Evolutionary conservation across 164 flowering plant genomes (phyloP), one percentile per base, ranked within the genome.

Genomic region (Dillenia suffruticosa): DNA sequence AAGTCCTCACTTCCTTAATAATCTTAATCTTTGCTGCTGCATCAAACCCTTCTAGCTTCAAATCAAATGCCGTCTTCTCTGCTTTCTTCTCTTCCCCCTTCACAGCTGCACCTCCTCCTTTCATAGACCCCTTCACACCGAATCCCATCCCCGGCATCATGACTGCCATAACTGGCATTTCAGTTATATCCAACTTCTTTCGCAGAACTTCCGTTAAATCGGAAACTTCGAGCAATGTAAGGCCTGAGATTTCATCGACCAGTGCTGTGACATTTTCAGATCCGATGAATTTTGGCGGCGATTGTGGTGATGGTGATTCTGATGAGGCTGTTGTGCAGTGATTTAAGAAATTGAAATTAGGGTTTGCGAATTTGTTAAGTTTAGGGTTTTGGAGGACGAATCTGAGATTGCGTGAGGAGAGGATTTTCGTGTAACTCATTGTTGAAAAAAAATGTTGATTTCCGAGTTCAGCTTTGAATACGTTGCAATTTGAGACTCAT

Each of bases 71-170:
- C 19, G 94, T 89, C 72, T 89, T 90, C 84, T 88, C 96, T 49
- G 66, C 83, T 75, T 73, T 73, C 78, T 70, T 72, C 78, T 88
- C 84, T 71, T 75, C 92, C 24, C n/a, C 81, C 57, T 68, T 68
- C 32, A 49, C 70, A 6, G 80, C 83, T 1, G 72, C 87, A 3
- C 74, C 78, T 2, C 64, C 74, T 9, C 71, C 75, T 13, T 63
- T 64, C 46, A 57, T 72, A 10, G 66, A 50, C 2, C 79, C 78
- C 22, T 59, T 69, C 9, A 68, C 72, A 12, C 83, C 74, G 45
- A 82, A 68, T 9, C 81, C 84, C 95, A 82, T 85, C 51, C 95
- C 96, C 1, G 96, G 92, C 89, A 85, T 88, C 96, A 88, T 93
- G 70, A 83, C 62, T 44, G 74, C 75, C 93, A 90, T 86, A 9